Conservation (phyloP, 768 basidiomycete species). For the Tylopilus felleus region DNA sequence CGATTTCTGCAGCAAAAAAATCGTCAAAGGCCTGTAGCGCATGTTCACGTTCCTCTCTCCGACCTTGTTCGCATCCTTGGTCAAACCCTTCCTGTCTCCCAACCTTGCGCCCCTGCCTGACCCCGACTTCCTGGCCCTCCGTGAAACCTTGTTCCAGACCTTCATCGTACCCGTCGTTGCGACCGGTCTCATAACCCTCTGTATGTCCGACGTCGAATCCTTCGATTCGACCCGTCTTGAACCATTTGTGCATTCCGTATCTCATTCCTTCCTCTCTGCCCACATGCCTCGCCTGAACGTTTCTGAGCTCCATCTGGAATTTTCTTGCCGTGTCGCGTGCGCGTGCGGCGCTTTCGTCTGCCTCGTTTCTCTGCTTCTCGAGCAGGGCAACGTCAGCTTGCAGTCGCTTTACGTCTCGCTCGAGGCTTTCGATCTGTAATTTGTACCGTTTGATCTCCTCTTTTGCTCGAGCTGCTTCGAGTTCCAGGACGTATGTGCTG, state of each 20-base stretch:
- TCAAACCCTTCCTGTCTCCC: constrained; percentile 32
- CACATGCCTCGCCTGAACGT: constrained; percentile 42
- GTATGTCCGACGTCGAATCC: constrained; percentile 46
- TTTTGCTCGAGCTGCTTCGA: constrained; percentile 38
- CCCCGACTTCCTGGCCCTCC: constrained; percentile 36
- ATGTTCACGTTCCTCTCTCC: constrained; percentile 48
- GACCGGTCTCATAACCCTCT: constrained; percentile 46
- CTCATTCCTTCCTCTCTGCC: constrained; percentile 42
- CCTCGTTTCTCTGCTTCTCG: constrained; percentile 38
- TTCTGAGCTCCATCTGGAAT: constrained; percentile 42
- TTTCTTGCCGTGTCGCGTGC: constrained; percentile 43
- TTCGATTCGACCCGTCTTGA: constrained; percentile 41
- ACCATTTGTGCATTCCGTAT: constrained; percentile 41
- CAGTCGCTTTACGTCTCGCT: constrained; percentile 41
- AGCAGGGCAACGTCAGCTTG: constrained; percentile 28
- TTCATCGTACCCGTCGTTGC: constrained; percentile 38
- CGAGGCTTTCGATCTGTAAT: constrained; percentile 44
- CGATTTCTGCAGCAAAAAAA: constrained; percentile 47
- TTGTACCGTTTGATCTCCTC: constrained; percentile 48
- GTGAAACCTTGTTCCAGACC: constrained; percentile 41
- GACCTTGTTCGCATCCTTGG: constrained; percentile 37
- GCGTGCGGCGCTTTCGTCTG: constrained; percentile 42
- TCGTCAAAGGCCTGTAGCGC: constrained; percentile 58
- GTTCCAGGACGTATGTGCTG: constrained; percentile 37
- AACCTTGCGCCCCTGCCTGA: constrained; percentile 30